A percentile compares a stretch with the other conserved stretches of the same genome.
phyloP scores from a whole-genome alignment of 2,329 filamentous ascomycete species.

The Fusarium nematophilum region DNA sequence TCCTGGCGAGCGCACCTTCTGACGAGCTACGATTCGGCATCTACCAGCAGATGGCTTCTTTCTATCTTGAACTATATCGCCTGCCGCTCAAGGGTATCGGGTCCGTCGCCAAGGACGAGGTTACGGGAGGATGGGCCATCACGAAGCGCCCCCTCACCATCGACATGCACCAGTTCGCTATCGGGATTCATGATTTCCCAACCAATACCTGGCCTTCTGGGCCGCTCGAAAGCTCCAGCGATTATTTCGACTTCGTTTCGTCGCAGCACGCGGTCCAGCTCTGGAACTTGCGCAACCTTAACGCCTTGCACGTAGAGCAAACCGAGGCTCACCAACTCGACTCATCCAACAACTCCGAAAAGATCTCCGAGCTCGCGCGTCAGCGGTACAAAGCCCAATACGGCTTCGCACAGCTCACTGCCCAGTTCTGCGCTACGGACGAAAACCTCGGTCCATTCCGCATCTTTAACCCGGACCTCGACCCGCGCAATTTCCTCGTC shows the following conservation, averaged over 20 bases:
- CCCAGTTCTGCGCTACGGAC: not conserved
- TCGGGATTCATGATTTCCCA: not conserved
- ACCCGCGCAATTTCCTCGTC: constrained; percentile 53
- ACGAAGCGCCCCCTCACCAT: constrained; percentile 2
- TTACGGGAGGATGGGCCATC: not conserved
- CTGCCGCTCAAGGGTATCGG: not conserved
- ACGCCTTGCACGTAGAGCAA: not conserved
- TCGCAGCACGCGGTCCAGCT: not conserved
- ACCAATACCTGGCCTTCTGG: not conserved
- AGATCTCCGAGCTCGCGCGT: not conserved
- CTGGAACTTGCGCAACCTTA: not conserved
- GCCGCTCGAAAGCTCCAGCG: not conserved
- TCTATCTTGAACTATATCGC: not conserved
- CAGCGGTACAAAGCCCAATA: not conserved
- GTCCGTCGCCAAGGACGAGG: not conserved
- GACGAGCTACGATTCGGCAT: not conserved
- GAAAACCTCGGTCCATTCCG: not conserved
- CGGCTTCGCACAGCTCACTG: not conserved
- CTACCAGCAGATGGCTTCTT: not conserved
- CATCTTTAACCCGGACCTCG: constrained; percentile 54
- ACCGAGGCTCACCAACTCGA: not conserved
- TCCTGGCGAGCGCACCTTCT: not conserved
- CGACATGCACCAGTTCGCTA: not conserved
- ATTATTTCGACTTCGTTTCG: not conserved
- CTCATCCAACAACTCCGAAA: not conserved